Evolutionary conservation across 176 grass and related monocot genomes (phyloP), one percentile per base, ranked within the genome.

Genomic region (Lolium multiflorum): DNA sequence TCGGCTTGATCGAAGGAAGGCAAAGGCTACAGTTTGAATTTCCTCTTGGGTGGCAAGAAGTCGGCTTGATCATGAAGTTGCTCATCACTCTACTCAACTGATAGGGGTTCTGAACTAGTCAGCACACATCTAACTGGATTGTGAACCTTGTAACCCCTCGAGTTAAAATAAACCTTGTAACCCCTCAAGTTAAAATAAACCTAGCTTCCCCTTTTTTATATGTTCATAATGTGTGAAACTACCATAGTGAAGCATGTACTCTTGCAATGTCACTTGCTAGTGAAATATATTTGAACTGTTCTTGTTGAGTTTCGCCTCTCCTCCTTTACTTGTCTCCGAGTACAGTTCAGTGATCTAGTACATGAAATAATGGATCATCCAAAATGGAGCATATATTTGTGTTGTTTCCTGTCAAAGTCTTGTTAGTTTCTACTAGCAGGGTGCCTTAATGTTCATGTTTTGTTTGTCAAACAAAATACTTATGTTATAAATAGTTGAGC

Each of bases 31-130:
- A 87, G 92, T 88, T 98, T 71, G 90, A 92, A 86, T 15, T 82
- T 98, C 65, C 58, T 98, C 16, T 96, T 96, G 1, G 87, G 90
- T 78, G 79, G 87, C 31, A 98, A 98, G 87, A 98, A 96, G 84
- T 90, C 87, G 13, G 77, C 70, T 18, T 76, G 72, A 73, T 94
- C 60, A 94, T n/a, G 26, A 79, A 69, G 8, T 70, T 70, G 47
- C 37, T 64, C 43, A 6, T 14, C 14, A 7, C 18, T 80, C 64
- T 0, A 68, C 31, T 38, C 14, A 7, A 41, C 3, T 9, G 7
- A 46, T 12, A 84, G 61, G 22, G 62, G 14, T n/a, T 11, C 39
- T 26, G 38, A 83, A 38, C 59, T 57, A 43, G 21, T 20, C 13
- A 7, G 2, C 44, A 39, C 22, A 20, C 31, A 63, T 81, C 26